Percentiles rank a stretch among this genome's conserved stretches.
Evolutionary conservation across 768 basidiomycete species (phyloP).

Genomic region (Gelatoporia subvermispora): DNA sequence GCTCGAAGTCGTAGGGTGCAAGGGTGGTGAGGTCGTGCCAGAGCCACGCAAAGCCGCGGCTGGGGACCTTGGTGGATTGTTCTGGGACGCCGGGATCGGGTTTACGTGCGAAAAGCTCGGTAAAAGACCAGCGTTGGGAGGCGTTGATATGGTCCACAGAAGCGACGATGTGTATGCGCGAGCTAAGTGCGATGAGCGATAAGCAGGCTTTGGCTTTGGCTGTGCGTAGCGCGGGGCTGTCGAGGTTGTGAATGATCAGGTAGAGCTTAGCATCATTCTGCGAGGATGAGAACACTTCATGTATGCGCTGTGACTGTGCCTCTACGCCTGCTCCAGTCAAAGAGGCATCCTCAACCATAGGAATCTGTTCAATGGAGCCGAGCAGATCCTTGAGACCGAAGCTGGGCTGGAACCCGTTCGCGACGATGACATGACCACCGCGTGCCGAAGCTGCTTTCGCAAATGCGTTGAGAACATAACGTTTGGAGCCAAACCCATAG

Average conservation of each 20-base stretch:
- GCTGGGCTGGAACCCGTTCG: conserved; percentile 17
- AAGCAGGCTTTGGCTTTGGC: conserved; percentile 62
- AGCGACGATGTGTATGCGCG: conserved; percentile 75
- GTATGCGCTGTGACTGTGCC: conserved; percentile 58
- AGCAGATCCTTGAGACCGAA: conserved; percentile 37
- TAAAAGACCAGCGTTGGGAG: conserved; percentile 69
- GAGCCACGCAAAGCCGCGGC: conserved; percentile 65
- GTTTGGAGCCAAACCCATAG: conserved; percentile 89
- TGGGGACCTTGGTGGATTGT: conserved; percentile 7
- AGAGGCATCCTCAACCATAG: conserved; percentile 11
- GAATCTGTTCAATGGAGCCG: conserved; percentile 47
- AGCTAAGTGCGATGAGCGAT: conserved; percentile 65
- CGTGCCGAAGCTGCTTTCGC: conserved; percentile 45
- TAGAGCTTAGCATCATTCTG: conserved; percentile 45
- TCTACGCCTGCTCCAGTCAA: conserved; percentile 44
- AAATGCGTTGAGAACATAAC: conserved; percentile 68
- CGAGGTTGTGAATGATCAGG: conserved; percentile 87
- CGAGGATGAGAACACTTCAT: conserved; percentile 49
- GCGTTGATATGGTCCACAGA: conserved; percentile 87
- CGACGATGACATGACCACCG: conserved; percentile 33
- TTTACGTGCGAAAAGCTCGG: conserved; percentile 17
- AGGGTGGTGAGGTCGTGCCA: conserved; percentile 93
- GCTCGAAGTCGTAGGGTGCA: conserved; percentile 73
- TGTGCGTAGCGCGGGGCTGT: conserved; percentile 64
- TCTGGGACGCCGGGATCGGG: conserved; percentile 24